Base-by-base conservation (phyloP, 2,329 filamentous ascomycete species). In the Hypoxylon sp. region DNA sequence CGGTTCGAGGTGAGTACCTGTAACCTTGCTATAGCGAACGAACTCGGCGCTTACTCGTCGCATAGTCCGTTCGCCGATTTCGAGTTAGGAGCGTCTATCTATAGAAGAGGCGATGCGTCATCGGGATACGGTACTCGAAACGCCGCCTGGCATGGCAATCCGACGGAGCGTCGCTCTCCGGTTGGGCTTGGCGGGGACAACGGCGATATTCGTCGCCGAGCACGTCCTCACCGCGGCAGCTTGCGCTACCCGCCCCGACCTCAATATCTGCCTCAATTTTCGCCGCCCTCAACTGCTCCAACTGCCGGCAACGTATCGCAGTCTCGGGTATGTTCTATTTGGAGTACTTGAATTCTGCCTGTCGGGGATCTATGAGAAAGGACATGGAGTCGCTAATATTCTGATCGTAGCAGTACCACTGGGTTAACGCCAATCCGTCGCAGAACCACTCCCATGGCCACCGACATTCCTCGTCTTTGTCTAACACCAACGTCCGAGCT, bases 181-280 rank as follows among this genome's bases (percentile, higher is more conserved):
- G 63, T 69, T 3, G 53, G 57, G n/a, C 60, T 63, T 24, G 58
- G 46, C 24, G 70, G 73, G 9, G 38, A 55, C 31, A 61, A 64
- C 35, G 60, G 66, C 33, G 69, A 72, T n/a, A 60, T 58, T 21
- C 69, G 72, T 33, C 69, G 71, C 26, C 68, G 73, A 46, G 60
- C 65, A 41, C 70, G 71, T 17, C 56, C 68, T 37, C 70, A 71
- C 15, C 66, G 68, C 42, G 66, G 67, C 9, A 63, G 66, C 50
- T 49, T 66, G 5, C 69, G 71, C 26, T 67, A 64, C 37, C 62
- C 68, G 10, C 63, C 66, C 13, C 58, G 50, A 48, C 63, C n/a
- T n/a, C n/a, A n/a, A n/a, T n/a, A n/a, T n/a, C n/a, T 65, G n/a
- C 38, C 60, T n/a, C 63, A 60, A 57, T 58, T 64, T 53, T 54